These are phyloP conservation scores for Kokia cookei DNA, from an alignment of 441 rosid genomes.

Conservation along the genomic window DNA sequence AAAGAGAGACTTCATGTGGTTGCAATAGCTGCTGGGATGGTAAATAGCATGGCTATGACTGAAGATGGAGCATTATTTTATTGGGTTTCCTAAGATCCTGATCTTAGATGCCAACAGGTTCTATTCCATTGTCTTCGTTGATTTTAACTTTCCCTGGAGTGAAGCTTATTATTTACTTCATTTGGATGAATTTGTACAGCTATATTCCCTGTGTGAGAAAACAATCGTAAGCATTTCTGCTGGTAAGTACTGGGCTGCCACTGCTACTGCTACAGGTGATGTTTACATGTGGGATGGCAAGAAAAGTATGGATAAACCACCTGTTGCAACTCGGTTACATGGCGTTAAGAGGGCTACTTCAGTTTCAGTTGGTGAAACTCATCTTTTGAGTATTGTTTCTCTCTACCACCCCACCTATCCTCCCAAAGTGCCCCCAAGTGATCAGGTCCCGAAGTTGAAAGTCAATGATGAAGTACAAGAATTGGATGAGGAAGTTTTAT, in stretches of 20 bases:
- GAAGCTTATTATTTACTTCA: background rate
- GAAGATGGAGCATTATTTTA: slow-evolving; percentile 91
- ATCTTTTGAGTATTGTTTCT: slow-evolving; percentile 74
- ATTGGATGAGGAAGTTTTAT: slow-evolving; percentile 59
- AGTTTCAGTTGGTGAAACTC: slow-evolving; percentile 95
- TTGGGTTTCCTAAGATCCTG: slow-evolving; percentile 90
- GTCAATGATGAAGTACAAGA: slow-evolving; percentile 40
- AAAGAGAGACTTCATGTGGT: slow-evolving; percentile 61
- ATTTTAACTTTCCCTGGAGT: background rate
- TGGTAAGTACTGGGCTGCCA: slow-evolving; percentile 90
- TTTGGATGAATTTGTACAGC: slow-evolving; percentile 31
- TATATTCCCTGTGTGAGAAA: slow-evolving; percentile 53
- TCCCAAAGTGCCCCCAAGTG: slow-evolving; percentile 26
- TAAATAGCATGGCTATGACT: slow-evolving; percentile 82
- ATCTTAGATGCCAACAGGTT: slow-evolving; percentile 93
- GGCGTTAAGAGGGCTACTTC: slow-evolving; percentile 82
- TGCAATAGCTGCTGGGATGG: slow-evolving; percentile 91
- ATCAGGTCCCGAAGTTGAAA: slow-evolving; percentile 29
- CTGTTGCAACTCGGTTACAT: slow-evolving; percentile 59
- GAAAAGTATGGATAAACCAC: slow-evolving; percentile 51
- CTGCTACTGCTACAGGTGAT: slow-evolving; percentile 80
- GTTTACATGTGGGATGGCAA: slow-evolving; percentile 92
- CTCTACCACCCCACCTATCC: slow-evolving; percentile 72
- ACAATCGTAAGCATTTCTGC: slow-evolving; percentile 71
- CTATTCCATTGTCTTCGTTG: slow-evolving; percentile 7